Evolutionary conservation across 2,329 filamentous ascomycete genomes (phyloP).

Genomic region (Lachnellula arida): DNA sequence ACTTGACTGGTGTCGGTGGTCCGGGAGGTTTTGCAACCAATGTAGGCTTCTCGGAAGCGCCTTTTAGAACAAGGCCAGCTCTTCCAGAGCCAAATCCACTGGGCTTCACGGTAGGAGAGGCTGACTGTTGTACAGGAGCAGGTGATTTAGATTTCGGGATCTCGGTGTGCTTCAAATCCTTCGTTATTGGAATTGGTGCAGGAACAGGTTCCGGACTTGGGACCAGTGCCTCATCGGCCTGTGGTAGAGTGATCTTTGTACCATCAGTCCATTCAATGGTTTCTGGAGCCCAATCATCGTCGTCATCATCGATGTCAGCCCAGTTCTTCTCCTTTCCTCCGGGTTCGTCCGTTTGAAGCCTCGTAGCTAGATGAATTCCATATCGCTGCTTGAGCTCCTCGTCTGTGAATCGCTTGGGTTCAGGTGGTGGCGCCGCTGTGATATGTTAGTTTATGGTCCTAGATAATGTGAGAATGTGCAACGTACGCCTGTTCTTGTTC

Average conservation of each 20-base stretch:
- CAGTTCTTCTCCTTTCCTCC: constrained; percentile 72
- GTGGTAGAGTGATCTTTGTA: constrained; percentile 72
- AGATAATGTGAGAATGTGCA: constrained; percentile 5
- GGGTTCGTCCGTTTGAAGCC: constrained; percentile 67
- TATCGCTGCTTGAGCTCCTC: constrained; percentile 81
- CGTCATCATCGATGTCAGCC: constrained; percentile 86
- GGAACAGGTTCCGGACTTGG: constrained; percentile 27
- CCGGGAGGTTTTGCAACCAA: constrained; percentile 67
- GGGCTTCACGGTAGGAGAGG: constrained; percentile 27
- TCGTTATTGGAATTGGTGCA: constrained; percentile 20
- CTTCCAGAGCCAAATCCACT: constrained; percentile 39
- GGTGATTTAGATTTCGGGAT: constrained; percentile 29
- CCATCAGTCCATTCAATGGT: constrained; percentile 85
- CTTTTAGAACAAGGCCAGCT: constrained; percentile 58
- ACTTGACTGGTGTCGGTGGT: constrained; percentile 69
- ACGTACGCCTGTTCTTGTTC: constrained; percentile 83
- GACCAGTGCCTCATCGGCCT: constrained; percentile 47
- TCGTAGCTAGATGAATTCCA: constrained; percentile 78
- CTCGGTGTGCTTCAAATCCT: constrained; percentile 23
- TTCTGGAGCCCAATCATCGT: constrained; percentile 82
- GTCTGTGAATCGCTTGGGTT: constrained; percentile 78
- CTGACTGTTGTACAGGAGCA: constrained; percentile 28
- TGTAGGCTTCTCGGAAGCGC: constrained; percentile 64
- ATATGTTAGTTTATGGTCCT: constrained; percentile 23
- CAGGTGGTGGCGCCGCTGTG: constrained; percentile 57